phyloP scores from a whole-genome alignment of 805 yeast species.

The Kazachstania psychrophila region DNA sequence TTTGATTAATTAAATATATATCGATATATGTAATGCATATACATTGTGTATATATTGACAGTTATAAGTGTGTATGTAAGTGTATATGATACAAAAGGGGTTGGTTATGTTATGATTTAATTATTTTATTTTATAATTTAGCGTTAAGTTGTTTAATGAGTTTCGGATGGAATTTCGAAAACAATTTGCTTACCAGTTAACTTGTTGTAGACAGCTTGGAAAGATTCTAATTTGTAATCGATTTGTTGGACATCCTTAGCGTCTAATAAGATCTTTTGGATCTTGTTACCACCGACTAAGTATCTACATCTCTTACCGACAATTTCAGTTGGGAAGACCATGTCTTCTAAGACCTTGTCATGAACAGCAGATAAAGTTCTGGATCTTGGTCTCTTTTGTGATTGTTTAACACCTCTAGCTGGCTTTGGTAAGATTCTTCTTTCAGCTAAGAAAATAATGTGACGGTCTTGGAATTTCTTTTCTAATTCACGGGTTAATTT shows the following conservation, averaged over 20 bases:
- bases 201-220: slow-evolving; percentile 97
- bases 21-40: no score
- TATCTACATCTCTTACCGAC: slow-evolving; percentile 98
- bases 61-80: no score
- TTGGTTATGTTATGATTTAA: neutral
- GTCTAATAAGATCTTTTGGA: slow-evolving; percentile 95
- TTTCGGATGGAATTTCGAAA: slow-evolving; percentile 73
- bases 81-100: no score
- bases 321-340: slow-evolving; percentile 99
- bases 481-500: slow-evolving; percentile 98
- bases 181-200: slow-evolving; percentile 99
- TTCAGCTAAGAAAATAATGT: slow-evolving; percentile 98
- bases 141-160: slow-evolving; percentile 26
- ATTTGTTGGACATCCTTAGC: slow-evolving; percentile 94
- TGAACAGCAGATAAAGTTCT: slow-evolving; percentile 98
- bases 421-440: slow-evolving; percentile 99
- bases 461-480: slow-evolving; percentile 99
- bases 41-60: no score
- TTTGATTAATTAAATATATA: no score
- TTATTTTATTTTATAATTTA: no score
- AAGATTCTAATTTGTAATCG: slow-evolving; percentile 98
- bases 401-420: slow-evolving; percentile 86
- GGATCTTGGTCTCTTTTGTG: slow-evolving; percentile 99
- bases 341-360: slow-evolving; percentile 96
- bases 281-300: slow-evolving; percentile 97